Percentiles rank a stretch among this genome's conserved stretches.
These are phyloP conservation scores for Aspergillus bombycis DNA, from an alignment of 2,329 filamentous ascomycete genomes.

Conservation along the genomic window DNA sequence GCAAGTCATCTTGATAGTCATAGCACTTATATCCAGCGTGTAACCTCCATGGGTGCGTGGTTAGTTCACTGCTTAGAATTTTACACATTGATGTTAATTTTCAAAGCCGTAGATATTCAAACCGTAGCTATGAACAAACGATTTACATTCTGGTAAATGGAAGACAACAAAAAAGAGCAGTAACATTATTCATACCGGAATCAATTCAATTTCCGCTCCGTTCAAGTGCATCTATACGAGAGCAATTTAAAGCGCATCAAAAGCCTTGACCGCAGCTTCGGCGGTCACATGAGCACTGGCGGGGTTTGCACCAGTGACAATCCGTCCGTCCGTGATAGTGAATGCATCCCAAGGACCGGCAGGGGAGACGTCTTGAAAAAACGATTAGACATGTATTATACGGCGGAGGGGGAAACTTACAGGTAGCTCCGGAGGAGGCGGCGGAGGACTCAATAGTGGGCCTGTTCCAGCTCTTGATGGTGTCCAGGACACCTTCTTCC, in stretches of 20 bases:
- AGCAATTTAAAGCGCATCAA: slow-evolving; percentile 17
- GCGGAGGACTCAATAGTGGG: slow-evolving; percentile 37
- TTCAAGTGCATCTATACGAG: not conserved
- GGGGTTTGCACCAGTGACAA: slow-evolving; percentile 42
- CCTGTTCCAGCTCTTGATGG: slow-evolving; percentile 36
- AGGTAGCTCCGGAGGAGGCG: slow-evolving; percentile 33
- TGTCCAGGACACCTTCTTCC: slow-evolving; percentile 38
- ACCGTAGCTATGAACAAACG: not conserved
- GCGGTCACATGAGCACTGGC: slow-evolving; percentile 39
- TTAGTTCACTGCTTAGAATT: no score
- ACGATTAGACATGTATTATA: not conserved
- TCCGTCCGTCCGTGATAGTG: slow-evolving; percentile 35
- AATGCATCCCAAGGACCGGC: slow-evolving; percentile 22
- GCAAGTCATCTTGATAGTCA: no score
- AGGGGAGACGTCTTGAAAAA: slow-evolving; percentile 3
- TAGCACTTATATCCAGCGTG: no score
- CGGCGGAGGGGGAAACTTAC: slow-evolving; percentile 19
- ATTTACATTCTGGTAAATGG: not conserved
- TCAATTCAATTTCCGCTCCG: not conserved
- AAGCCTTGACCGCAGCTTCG: slow-evolving; percentile 33
- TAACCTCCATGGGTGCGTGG: no score
- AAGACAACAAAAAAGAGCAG: not conserved
- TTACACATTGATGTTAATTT: no score
- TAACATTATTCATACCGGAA: not conserved
- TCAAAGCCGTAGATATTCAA: not conserved